Conservation (phyloP, 805 yeast genomes). For the Metschnikowia santaceciliae region DNA sequence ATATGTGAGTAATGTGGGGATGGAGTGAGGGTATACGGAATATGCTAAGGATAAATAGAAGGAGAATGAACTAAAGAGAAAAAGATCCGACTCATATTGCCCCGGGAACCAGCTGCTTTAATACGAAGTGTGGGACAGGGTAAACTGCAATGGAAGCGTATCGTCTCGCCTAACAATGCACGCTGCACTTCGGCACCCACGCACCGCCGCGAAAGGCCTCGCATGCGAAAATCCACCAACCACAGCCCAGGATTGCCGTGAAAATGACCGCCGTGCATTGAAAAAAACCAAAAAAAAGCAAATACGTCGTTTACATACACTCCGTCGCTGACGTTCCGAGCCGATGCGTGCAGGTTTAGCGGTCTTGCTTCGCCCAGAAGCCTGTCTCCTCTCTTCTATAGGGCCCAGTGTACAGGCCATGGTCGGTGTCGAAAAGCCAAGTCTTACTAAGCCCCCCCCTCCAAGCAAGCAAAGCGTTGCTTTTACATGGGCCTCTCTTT, state of each 20-base stretch:
- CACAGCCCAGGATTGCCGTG: background rate
- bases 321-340: background rate
- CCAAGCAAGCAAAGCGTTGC: too few species aligned
- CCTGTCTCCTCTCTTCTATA: background rate
- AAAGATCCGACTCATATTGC: background rate
- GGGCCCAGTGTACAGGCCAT: background rate
- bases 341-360: background rate
- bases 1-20: background rate
- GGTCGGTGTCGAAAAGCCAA: too few species aligned
- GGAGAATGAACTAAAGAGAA: background rate
- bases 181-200: background rate
- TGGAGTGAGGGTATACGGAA: too few species aligned
- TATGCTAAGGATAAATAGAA: background rate
- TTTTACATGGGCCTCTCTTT: too few species aligned
- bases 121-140: background rate
- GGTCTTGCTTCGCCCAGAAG: background rate
- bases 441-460: too few species aligned
- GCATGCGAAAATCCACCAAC: background rate
- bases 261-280: background rate
- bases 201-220: background rate
- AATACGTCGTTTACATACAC: background rate
- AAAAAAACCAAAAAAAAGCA: background rate
- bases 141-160: slow-evolving; percentile 3
- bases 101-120: background rate
- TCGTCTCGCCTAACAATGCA: slow-evolving; percentile 3